Conservation (phyloP, 129 eudicot genomes). For the Calendula officinalis region DNA sequence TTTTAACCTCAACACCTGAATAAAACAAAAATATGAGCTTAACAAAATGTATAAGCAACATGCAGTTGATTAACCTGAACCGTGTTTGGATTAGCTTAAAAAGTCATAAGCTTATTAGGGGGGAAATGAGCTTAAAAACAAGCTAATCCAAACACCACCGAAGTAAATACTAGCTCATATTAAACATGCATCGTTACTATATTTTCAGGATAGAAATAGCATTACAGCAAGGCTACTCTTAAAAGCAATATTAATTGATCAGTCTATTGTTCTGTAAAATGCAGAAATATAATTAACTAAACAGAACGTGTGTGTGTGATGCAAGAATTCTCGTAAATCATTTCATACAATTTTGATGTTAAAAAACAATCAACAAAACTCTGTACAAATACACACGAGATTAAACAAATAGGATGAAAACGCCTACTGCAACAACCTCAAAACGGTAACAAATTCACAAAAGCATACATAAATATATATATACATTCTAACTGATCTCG, state of each 20-base stretch:
- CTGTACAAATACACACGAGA: neutral
- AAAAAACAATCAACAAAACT: neutral
- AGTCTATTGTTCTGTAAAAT: too few species aligned
- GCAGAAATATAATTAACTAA: too few species aligned
- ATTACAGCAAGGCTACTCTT: too few species aligned
- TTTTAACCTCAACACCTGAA: constrained; percentile 63
- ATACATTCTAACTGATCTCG: constrained; percentile 1
- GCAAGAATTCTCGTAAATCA: too few species aligned
- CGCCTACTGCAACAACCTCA: neutral
- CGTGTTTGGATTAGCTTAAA: neutral
- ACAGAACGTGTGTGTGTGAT: neutral
- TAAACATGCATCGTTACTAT: too few species aligned
- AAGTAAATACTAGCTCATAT: too few species aligned
- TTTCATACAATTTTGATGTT: too few species aligned
- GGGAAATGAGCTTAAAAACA: too few species aligned
- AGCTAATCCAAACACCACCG: too few species aligned
- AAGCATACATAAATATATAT: neutral
- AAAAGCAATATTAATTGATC: too few species aligned
- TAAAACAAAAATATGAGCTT: neutral
- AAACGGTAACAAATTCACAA: neutral
- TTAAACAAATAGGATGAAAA: neutral
- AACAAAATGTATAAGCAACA: neutral
- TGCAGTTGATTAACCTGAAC: too few species aligned
- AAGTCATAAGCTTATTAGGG: neutral
- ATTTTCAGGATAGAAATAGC: too few species aligned